Conservation (phyloP, 2,329 filamentous ascomycete species). For the Xylaria sp. region DNA sequence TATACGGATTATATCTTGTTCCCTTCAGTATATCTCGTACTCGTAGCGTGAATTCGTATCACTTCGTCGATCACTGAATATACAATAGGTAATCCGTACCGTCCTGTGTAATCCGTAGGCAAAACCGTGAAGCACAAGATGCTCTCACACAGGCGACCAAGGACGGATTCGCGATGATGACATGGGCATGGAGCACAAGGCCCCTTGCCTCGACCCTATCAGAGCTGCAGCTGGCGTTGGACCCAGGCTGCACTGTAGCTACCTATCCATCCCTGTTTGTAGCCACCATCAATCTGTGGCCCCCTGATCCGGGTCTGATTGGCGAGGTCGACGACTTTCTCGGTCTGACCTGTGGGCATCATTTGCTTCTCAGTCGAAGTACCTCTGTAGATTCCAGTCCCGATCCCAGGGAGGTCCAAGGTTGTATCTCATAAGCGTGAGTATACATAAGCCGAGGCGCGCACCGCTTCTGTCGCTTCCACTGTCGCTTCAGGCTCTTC, state of each 20-base stretch:
- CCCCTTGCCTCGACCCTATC: not conserved
- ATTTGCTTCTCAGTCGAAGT: not conserved
- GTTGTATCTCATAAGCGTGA: not conserved
- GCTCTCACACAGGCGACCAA: too few relatives aligned
- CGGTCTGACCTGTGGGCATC: not conserved
- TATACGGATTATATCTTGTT: too few relatives aligned
- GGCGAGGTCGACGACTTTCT: conserved; percentile 12
- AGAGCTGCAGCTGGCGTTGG: not conserved
- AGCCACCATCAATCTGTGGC: not conserved
- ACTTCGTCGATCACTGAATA: not conserved
- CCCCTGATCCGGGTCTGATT: conserved; percentile 14
- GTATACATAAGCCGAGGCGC: not conserved
- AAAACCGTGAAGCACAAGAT: too few relatives aligned
- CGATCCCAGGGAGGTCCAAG: not conserved
- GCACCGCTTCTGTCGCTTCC: not conserved
- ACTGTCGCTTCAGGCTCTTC: too few relatives aligned
- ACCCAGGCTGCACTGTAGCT: not conserved
- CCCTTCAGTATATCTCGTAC: not conserved
- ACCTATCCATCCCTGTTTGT: conserved; percentile 1
- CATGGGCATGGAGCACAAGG: not conserved
- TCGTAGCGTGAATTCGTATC: not conserved
- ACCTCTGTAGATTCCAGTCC: not conserved
- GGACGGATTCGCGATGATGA: too few relatives aligned
- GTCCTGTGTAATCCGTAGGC: too few relatives aligned
- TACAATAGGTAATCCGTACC: too few relatives aligned